phyloP scores from a whole-genome alignment of 176 grass and related monocot species.

The Aechmea fasciata region DNA sequence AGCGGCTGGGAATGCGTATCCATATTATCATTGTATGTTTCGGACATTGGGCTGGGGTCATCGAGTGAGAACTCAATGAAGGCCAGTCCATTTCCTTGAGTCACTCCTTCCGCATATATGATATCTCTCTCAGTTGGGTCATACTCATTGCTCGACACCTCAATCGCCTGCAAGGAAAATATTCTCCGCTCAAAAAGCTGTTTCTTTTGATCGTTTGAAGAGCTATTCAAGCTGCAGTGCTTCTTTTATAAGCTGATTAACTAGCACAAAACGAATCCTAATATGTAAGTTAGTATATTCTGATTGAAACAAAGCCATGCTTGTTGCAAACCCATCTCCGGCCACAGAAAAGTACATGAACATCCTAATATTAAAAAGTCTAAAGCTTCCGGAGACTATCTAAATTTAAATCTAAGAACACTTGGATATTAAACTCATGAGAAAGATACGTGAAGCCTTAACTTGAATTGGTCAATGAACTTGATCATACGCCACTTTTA shows the following conservation, averaged over 20 bases:
- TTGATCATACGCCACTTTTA: too few relatives aligned
- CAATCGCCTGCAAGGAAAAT: constrained; percentile 58
- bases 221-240: not conserved
- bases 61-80: constrained; percentile 86
- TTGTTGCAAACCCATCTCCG: too few relatives aligned
- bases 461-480: too few relatives aligned
- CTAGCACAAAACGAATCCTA: not conserved
- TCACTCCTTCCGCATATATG: constrained; percentile 85
- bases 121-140: constrained; percentile 93
- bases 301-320: too few relatives aligned
- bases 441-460: not conserved
- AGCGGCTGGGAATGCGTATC: constrained; percentile 53
- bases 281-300: not conserved
- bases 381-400: not conserved
- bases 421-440: not conserved
- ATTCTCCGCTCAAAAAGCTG: not conserved
- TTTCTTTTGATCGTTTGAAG: not conserved
- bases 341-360: too few relatives aligned
- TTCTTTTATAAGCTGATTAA: not conserved
- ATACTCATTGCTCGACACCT: constrained; percentile 97
- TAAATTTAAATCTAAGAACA: not conserved
- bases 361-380: not conserved
- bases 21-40: constrained; percentile 53
- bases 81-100: constrained; percentile 87
- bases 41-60: constrained; percentile 78